Evolutionary conservation across 768 basidiomycete genomes (phyloP).

Genomic region (Baorangia bicolor): DNA sequence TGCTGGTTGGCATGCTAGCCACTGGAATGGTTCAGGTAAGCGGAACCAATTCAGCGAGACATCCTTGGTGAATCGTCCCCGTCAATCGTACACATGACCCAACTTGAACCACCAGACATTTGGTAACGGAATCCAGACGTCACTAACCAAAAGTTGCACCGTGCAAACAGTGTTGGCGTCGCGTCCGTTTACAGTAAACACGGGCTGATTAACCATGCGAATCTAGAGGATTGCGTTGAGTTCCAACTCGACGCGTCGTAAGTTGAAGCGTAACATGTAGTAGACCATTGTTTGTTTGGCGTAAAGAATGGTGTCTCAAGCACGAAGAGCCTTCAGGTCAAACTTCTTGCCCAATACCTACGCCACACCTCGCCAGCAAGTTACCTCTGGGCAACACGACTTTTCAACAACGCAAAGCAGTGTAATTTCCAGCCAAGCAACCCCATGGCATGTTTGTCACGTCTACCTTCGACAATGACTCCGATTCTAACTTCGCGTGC

Average conservation of each 20-base stretch:
- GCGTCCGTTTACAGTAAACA: not conserved
- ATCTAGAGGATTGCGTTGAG: not conserved
- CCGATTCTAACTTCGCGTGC: no score
- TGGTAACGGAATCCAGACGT: conserved; percentile 1
- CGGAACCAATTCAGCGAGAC: not conserved
- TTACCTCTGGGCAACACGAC: no score
- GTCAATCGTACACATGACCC: not conserved
- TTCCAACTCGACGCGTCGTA: not conserved
- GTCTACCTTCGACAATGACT: no score
- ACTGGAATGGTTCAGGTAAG: no score
- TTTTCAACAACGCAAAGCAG: no score
- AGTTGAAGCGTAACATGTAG: not conserved
- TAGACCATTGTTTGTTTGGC: not conserved
- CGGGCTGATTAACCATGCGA: not conserved
- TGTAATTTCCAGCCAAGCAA: no score
- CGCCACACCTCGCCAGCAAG: no score
- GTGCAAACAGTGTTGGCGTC: not conserved
- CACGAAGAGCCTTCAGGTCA: no score
- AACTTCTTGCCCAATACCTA: no score
- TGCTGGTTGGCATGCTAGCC: no score
- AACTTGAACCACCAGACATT: conserved; percentile 1
- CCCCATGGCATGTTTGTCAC: no score
- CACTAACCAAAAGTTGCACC: not conserved
- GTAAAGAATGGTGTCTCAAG: not conserved
- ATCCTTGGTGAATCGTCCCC: conserved; percentile 2